These are phyloP conservation scores for Pythium rishiriense DNA, from an alignment of 352 stramenopile genomes.

Conservation along the genomic window DNA sequence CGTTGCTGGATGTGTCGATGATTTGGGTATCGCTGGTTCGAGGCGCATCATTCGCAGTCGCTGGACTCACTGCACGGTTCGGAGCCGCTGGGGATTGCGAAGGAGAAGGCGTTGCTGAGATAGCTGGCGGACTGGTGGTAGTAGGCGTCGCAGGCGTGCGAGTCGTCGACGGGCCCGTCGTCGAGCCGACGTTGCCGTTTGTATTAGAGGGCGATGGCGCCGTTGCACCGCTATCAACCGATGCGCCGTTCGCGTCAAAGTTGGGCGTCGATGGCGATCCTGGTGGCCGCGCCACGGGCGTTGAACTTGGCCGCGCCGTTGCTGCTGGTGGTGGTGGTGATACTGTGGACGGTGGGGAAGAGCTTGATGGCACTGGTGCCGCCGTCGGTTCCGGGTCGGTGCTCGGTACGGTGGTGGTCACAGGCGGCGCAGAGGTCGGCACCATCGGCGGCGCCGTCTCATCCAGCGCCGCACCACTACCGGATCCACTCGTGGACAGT, in stretches of 20 bases:
- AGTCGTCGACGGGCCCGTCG: too few relatives aligned
- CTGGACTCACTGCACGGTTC: neutral
- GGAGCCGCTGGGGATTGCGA: neutral
- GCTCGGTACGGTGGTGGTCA: neutral
- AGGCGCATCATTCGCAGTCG: neutral
- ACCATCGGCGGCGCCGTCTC: neutral
- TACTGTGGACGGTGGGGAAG: too few relatives aligned
- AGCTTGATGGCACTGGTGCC: too few relatives aligned
- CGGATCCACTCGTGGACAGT: constrained; percentile 1
- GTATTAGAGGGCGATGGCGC: neutral
- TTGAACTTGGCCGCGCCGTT: neutral
- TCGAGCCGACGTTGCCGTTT: neutral
- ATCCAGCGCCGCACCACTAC: neutral
- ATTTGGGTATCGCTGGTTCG: neutral
- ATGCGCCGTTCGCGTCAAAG: neutral
- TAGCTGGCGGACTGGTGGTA: too few relatives aligned
- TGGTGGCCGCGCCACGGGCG: neutral
- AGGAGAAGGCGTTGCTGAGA: too few relatives aligned
- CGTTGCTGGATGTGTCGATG: neutral
- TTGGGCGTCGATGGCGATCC: neutral
- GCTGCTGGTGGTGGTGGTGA: neutral
- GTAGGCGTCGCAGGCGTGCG: too few relatives aligned
- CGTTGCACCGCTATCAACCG: neutral
- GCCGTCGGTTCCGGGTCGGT: neutral
- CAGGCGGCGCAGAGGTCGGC: neutral